Base-by-base conservation (phyloP, 148 eudicot species). In the Camellia japonica region DNA sequence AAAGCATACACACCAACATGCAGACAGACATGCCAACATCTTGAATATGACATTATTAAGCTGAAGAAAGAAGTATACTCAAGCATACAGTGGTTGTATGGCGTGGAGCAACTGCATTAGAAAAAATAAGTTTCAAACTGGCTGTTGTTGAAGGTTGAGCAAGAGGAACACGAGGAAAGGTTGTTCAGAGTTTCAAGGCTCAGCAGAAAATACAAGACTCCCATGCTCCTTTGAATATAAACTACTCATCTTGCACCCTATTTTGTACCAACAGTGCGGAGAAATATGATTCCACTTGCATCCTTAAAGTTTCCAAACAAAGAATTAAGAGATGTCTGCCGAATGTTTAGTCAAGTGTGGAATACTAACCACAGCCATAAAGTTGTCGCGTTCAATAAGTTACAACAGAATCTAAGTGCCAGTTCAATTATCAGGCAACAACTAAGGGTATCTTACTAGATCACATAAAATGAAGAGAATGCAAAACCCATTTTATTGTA, bases 71-170 rank as follows among this genome's bases (percentile, higher is more conserved):
- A 64, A 64, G 68, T 64, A 64, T 64, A 23, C 43, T 23, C 1
- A 49, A 49, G 59, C 6, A 9, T 16, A 68, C 2, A 68, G 49
- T 43, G 43, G 70, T 41, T 3, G 70, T 16, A 11, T 6, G 71
- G 5, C 47, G 16, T 20, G 42, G 47, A 68, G n/a, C 71, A 68
- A 68, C 18, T 42, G 71, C 71, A 68, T 43, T 6, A 43, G 71
- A 68, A 68, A 68, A 68, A 68, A 68, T 13, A 43, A 68, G 71
- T 68, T n/a, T 19, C 20, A 62, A 16, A 62, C 65, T 16, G 30
- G 65, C 11, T 16, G 10, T 10, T 56, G 13, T 7, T 56, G 60
- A 56, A 56, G 16, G 60, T 56, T 56, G 60, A 56, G 59, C 12
- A 55, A 13, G 3, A 55, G 59, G 64, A 16, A 15, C 64, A 18